Percentiles rank a stretch among this genome's conserved stretches.
These are phyloP conservation scores for Umbelopsis sp. DNA, from an alignment of 371 early-diverging fungal genomes.

Conservation along the genomic window DNA sequence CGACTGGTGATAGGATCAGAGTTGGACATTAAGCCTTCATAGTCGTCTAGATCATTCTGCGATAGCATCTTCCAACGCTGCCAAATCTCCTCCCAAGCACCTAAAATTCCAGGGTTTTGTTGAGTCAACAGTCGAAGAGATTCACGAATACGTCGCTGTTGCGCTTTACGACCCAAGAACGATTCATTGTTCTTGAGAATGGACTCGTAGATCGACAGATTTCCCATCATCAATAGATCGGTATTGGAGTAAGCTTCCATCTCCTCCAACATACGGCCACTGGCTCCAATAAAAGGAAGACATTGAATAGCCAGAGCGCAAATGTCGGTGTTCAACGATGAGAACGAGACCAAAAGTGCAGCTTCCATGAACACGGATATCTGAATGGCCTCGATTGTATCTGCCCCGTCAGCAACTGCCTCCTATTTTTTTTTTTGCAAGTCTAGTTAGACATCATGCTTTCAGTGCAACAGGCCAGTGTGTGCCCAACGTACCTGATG, in stretches of 20 bases:
- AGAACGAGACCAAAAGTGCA: constrained; percentile 71
- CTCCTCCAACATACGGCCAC: constrained; percentile 42
- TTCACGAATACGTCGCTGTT: constrained; percentile 76
- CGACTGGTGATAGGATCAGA: background rate
- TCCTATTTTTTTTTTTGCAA: constrained; percentile 31
- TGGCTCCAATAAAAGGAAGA: constrained; percentile 54
- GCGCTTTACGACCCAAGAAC: constrained; percentile 70
- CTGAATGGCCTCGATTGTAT: constrained; percentile 64
- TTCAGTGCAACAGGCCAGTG: no score
- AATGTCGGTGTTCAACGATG: constrained; percentile 74
- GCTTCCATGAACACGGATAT: constrained; percentile 73
- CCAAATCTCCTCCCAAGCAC: constrained; percentile 85
- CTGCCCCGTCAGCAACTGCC: constrained; percentile 48
- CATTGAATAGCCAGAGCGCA: constrained; percentile 59
- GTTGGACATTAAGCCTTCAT: constrained; percentile 31
- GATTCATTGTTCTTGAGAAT: constrained; percentile 53
- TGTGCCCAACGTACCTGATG: constrained; percentile 25
- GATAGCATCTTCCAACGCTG: constrained; percentile 71
- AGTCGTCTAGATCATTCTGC: constrained; percentile 30
- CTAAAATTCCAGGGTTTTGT: constrained; percentile 73
- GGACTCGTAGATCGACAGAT: constrained; percentile 71
- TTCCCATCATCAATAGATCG: constrained; percentile 60
- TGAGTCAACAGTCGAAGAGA: constrained; percentile 63
- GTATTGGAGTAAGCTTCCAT: constrained; percentile 52
- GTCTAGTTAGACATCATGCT: no score